phyloP scores from a whole-genome alignment of 2,329 filamentous ascomycete genomes.

The Exophiala aquamarina region DNA sequence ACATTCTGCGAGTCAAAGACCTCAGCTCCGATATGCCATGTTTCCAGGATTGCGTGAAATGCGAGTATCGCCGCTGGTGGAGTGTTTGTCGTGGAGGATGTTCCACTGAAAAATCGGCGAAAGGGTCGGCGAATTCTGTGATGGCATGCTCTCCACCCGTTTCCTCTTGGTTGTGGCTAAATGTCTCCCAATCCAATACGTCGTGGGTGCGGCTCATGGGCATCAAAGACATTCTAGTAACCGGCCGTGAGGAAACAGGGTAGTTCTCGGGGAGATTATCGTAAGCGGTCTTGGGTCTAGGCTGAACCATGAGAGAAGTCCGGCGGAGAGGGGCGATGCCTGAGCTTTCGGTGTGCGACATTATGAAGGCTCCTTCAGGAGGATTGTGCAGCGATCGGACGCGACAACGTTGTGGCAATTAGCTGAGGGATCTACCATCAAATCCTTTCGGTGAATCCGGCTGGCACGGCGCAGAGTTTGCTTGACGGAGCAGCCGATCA shows the following conservation, averaged over 20 bases:
- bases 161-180: constrained; percentile 17
- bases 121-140: constrained; percentile 19
- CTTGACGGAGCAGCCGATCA: too few species aligned
- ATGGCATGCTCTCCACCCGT: constrained; percentile 10
- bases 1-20: constrained; percentile 27
- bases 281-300: constrained; percentile 38
- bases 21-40: constrained; percentile 25
- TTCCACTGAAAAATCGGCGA: constrained; percentile 15
- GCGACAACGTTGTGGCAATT: too few species aligned
- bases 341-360: constrained; percentile 29
- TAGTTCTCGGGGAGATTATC: constrained; percentile 7
- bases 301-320: constrained; percentile 39
- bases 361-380: constrained; percentile 5
- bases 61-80: constrained; percentile 24
- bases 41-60: constrained; percentile 24
- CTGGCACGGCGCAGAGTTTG: too few species aligned
- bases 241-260: constrained; percentile 5
- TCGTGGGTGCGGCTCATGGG: constrained; percentile 10
- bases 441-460: neutral
- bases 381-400: too few species aligned
- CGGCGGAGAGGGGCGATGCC: constrained; percentile 34
- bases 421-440: too few species aligned
- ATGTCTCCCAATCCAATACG: constrained; percentile 21
- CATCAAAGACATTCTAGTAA: constrained; percentile 19
- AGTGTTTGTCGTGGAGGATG: constrained; percentile 2